Evolutionary conservation across 345 rosid species (phyloP), one percentile per base, ranked within the genome.

Genomic region (Salix viminalis): DNA sequence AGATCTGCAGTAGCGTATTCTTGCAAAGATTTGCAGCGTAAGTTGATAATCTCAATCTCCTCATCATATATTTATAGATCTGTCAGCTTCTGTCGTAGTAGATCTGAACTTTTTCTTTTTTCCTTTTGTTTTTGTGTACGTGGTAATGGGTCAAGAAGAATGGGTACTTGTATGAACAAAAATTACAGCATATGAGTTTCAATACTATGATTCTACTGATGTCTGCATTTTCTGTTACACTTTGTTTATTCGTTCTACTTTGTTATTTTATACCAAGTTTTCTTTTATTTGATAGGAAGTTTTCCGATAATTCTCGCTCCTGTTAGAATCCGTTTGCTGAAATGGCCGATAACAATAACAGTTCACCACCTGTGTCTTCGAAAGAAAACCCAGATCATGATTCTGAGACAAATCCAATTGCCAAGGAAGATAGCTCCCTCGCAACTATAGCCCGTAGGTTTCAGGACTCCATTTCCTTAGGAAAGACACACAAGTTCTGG

Each of bases 401-500:
- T 79, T 78, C 83, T 21, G 89, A 86, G 74, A 61, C 71, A n/a
- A 80, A 76, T 30, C 58, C 34, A 36, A 69, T 78, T 44, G 44
- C 65, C 6, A 85, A 79, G 74, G 90, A 87, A 26, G 91, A 90
- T 58, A 78, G 87, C 79, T 80, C 94, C 10, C 86, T 92, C 5
- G 95, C 91, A 52, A 85, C 86, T 21, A 80, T 91, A 26, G 91
- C 88, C 41, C 79, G 90, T 36, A 86, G 86, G 88, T 82, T 93
- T 67, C 93, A 89, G 73, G 99, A 89, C 48, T 82, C 98, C 1
- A 80, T 89, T 70, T 81, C 92, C 3, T 71, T 80, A 18, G 66
- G 88, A 1, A 89, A 89, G 87, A 84, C 82, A 9, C 97, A 95
- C 74, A 90, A 88, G 83, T 93, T 95, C 77, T 95, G 97, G 97